Conservation (phyloP, 1,139 yeast genomes). For the Hyphopichia khmerensis region DNA sequence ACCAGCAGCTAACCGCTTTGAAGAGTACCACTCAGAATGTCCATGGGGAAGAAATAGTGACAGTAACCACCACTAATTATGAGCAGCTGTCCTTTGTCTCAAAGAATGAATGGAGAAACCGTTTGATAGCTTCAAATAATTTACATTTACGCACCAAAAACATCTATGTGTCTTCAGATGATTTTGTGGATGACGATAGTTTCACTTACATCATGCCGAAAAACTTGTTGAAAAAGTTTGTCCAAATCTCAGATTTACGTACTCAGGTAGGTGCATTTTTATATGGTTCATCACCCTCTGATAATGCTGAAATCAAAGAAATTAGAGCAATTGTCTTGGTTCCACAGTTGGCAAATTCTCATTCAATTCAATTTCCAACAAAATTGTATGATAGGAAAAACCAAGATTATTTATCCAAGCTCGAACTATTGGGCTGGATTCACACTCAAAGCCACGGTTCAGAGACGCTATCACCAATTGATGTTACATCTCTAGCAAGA, state of each 20-base stretch:
- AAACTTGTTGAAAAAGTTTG: slow-evolving; percentile 73
- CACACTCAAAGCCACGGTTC: slow-evolving; percentile 72
- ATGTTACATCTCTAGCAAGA: slow-evolving; percentile 62
- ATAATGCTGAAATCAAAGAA: slow-evolving; percentile 73
- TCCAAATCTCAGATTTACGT: slow-evolving; percentile 78
- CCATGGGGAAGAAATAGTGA: slow-evolving; percentile 94
- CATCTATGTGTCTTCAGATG: slow-evolving; percentile 62
- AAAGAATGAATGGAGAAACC: slow-evolving; percentile 85
- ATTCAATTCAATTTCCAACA: slow-evolving; percentile 62
- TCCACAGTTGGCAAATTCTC: slow-evolving; percentile 83
- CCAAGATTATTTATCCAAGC: slow-evolving; percentile 34
- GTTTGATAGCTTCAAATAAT: slow-evolving; percentile 79
- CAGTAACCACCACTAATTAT: slow-evolving; percentile 87
- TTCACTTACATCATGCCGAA: slow-evolving; percentile 78
- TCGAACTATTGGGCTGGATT: slow-evolving; percentile 76
- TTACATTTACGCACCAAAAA: slow-evolving; percentile 75
- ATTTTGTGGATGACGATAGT: slow-evolving; percentile 50
- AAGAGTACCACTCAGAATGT: slow-evolving; percentile 86
- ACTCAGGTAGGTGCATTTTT: slow-evolving; percentile 81
- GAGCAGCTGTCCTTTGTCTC: slow-evolving; percentile 85
- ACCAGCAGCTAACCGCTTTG: slow-evolving; percentile 64
- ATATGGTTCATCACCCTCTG: slow-evolving; percentile 75
- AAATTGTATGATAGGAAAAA: slow-evolving; percentile 40
- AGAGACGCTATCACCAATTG: slow-evolving; percentile 64
- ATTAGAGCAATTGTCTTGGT: slow-evolving; percentile 72